phyloP scores from a whole-genome alignment of 2,329 filamentous ascomycete species.

The Tolypocladium tundrense region DNA sequence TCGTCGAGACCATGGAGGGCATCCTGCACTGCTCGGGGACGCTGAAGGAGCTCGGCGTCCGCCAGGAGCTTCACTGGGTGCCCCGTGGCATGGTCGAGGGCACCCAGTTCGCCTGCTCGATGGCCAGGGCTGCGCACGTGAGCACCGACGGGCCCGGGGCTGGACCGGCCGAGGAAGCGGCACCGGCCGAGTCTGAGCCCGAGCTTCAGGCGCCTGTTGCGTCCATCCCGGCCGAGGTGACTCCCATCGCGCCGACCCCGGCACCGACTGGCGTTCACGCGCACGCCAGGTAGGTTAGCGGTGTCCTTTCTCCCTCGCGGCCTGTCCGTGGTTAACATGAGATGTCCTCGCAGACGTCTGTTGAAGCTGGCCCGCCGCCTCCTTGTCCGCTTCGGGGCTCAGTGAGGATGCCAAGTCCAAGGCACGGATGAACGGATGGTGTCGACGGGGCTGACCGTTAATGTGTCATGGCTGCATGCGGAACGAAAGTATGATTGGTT shows the following conservation, averaged over 20 bases:
- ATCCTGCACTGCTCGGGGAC: not conserved
- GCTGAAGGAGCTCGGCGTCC: constrained; percentile 1
- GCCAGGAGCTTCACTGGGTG: constrained; percentile 9
- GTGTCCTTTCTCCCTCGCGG: too few relatives aligned
- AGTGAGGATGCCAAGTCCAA: not conserved
- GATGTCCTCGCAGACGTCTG: not conserved
- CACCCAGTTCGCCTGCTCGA: constrained; percentile 4
- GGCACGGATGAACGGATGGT: not conserved
- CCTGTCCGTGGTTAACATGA: too few relatives aligned
- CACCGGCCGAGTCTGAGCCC: not conserved
- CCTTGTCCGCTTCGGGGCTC: not conserved
- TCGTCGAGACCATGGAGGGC: not conserved
- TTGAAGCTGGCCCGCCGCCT: not conserved
- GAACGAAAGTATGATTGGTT: not conserved
- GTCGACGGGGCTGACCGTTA: not conserved
- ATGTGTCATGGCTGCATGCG: not conserved
- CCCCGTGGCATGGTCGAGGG: constrained; percentile 4
- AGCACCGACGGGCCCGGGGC: not conserved
- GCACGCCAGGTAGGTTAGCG: not conserved
- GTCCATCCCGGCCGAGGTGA: not conserved
- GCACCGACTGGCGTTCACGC: not conserved
- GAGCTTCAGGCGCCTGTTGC: too few relatives aligned
- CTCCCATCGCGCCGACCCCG: not conserved
- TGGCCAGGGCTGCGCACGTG: not conserved
- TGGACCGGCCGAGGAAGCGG: not conserved